Evolutionary conservation across 2,329 filamentous ascomycete genomes (phyloP).

Genomic region (Xylaria sp.): DNA sequence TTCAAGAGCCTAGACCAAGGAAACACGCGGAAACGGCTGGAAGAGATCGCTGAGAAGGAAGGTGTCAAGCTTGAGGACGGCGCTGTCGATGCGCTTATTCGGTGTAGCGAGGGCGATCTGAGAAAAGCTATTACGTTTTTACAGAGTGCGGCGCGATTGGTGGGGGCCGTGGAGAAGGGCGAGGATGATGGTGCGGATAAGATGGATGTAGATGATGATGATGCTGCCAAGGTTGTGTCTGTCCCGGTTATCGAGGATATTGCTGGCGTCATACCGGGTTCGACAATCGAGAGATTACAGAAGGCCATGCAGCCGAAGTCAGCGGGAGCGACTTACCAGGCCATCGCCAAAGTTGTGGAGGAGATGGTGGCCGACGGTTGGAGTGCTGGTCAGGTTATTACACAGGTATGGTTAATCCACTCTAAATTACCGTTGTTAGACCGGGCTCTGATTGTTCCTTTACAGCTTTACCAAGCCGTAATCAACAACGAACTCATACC

Average conservation of each 20-base stretch:
- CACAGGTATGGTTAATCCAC: slow-evolving; percentile 68
- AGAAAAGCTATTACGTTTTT: slow-evolving; percentile 96
- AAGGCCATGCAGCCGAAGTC: slow-evolving; percentile 79
- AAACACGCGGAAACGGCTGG: slow-evolving; percentile 81
- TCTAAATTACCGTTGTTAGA: background rate
- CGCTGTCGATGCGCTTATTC: slow-evolving; percentile 84
- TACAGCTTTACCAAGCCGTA: slow-evolving; percentile 80
- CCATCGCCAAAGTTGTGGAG: slow-evolving; percentile 82
- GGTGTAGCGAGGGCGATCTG: slow-evolving; percentile 92
- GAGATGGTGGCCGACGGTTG: slow-evolving; percentile 96
- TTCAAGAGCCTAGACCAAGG: slow-evolving; percentile 95
- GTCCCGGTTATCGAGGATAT: slow-evolving; percentile 90
- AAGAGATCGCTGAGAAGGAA: slow-evolving; percentile 85
- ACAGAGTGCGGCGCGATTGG: slow-evolving; percentile 91
- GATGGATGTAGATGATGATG: slow-evolving; percentile 71
- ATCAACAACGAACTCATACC: slow-evolving; percentile 86
- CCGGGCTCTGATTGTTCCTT: slow-evolving; percentile 9
- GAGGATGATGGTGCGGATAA: slow-evolving; percentile 65
- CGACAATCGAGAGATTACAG: slow-evolving; percentile 76
- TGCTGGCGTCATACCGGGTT: slow-evolving; percentile 87
- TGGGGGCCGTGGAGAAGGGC: slow-evolving; percentile 70
- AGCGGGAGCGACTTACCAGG: slow-evolving; percentile 73
- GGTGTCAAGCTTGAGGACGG: slow-evolving; percentile 80
- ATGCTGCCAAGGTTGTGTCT: slow-evolving; percentile 68
- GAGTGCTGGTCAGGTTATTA: slow-evolving; percentile 90